A percentile compares a stretch with the other conserved stretches of the same genome.
These are phyloP conservation scores for Fusarium goolgardi DNA, from an alignment of 2,329 filamentous ascomycete species.

Conservation along the genomic window DNA sequence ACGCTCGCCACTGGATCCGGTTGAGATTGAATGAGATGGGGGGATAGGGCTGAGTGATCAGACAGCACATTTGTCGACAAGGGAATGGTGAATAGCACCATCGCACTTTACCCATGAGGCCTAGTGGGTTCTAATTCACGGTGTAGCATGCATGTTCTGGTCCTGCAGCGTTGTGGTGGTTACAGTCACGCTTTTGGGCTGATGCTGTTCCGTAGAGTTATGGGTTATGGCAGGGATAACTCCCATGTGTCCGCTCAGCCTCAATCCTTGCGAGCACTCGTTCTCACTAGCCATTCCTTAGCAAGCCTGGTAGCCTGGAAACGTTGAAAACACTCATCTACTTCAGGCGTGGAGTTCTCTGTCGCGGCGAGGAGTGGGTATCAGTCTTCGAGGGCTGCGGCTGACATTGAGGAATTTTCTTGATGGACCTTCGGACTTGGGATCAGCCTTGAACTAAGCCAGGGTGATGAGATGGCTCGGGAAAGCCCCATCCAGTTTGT, in stretches of 20 bases:
- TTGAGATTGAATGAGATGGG: constrained; percentile 20
- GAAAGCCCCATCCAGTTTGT: not conserved
- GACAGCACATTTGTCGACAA: constrained; percentile 18
- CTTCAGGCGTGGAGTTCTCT: constrained; percentile 7
- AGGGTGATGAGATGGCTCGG: constrained; percentile 16
- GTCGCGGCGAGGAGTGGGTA: constrained; percentile 25
- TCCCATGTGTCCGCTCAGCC: constrained; percentile 31
- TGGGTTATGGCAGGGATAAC: constrained; percentile 13
- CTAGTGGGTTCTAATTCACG: constrained; percentile 10
- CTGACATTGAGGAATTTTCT: constrained; percentile 32
- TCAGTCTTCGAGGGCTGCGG: constrained; percentile 31
- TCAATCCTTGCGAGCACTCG: constrained; percentile 16
- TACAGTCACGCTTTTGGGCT: constrained; percentile 23
- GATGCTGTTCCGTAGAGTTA: constrained; percentile 15
- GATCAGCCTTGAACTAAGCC: constrained; percentile 10
- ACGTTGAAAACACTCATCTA: constrained; percentile 1
- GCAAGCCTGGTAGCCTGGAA: not conserved
- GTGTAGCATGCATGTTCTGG: constrained; percentile 32
- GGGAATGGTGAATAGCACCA: not conserved
- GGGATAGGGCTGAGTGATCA: constrained; percentile 44
- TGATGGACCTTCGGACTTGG: constrained; percentile 4
- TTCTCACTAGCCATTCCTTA: constrained; percentile 6
- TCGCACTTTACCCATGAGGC: constrained; percentile 20
- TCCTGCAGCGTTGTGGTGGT: constrained; percentile 26
- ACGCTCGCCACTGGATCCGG: constrained; percentile 27